Percentiles rank a stretch among this genome's conserved stretches.
Evolutionary conservation across 805 yeast genomes (phyloP).

Genomic region (Saccharomycopsis sp.): DNA sequence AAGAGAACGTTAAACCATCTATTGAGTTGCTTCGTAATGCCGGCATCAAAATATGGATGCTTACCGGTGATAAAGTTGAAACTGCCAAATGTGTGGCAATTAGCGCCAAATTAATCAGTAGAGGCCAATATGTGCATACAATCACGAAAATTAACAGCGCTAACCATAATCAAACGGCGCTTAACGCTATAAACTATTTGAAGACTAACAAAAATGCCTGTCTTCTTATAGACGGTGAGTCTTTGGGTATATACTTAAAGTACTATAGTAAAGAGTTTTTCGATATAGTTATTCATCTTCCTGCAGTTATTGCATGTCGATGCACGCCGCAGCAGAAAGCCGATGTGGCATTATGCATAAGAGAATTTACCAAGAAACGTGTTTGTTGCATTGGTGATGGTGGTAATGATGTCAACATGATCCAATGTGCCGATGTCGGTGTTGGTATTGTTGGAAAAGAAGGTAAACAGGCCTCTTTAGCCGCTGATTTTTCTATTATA

Average conservation of each 20-base stretch:
- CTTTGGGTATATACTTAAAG: constrained; percentile 62
- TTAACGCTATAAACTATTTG: constrained; percentile 68
- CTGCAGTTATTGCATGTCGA: constrained; percentile 96
- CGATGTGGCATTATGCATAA: constrained; percentile 78
- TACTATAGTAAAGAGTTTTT: constrained; percentile 68
- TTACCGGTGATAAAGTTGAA: constrained; percentile 98
- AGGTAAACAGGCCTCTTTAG: constrained; percentile 94
- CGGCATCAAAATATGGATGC: constrained; percentile 97
- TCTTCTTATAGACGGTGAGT: constrained; percentile 89
- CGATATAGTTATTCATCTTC: constrained; percentile 65
- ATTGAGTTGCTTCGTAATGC: constrained; percentile 92
- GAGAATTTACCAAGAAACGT: constrained; percentile 73
- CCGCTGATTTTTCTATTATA: constrained; percentile 92
- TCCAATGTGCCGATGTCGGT: constrained; percentile 97
- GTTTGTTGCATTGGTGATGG: constrained; percentile 99
- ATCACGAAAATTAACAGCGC: constrained; percentile 50
- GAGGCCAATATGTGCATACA: constrained; percentile 91
- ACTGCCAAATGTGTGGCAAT: constrained; percentile 97
- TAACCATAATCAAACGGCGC: constrained; percentile 56
- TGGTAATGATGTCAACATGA: constrained; percentile 98
- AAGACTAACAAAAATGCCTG: constrained; percentile 51
- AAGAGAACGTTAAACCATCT: constrained; percentile 83
- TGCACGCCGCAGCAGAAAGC: constrained; percentile 99
- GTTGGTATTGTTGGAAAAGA: constrained; percentile 99
- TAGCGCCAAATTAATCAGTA: constrained; percentile 84